phyloP scores from a whole-genome alignment of 441 rosid species.

The Hura crepitans region DNA sequence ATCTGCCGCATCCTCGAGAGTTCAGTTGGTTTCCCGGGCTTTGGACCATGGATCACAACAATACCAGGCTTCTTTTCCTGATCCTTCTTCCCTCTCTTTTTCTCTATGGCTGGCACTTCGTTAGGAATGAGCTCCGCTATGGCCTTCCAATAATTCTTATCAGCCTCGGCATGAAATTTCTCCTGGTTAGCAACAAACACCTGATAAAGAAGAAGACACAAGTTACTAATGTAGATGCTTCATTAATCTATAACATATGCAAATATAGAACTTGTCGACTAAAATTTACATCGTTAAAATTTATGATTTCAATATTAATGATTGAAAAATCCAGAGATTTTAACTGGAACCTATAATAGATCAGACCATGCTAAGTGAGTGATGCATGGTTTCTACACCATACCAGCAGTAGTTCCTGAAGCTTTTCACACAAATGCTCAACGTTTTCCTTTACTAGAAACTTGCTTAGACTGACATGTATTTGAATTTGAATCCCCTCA shows the following conservation, averaged over 20 bases:
- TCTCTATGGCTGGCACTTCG: conserved; percentile 68
- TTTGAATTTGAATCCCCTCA: background rate
- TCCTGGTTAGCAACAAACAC: conserved; percentile 47
- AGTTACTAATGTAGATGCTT: conserved; percentile 9
- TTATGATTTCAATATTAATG: too few species aligned
- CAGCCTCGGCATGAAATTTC: conserved; percentile 68
- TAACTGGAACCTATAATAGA: background rate
- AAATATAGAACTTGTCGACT: background rate
- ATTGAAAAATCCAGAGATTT: too few species aligned
- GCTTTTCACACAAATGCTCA: background rate
- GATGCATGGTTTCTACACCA: background rate
- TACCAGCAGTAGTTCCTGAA: background rate
- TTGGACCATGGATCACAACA: conserved; percentile 69
- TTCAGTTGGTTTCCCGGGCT: conserved; percentile 85
- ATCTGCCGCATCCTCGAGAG: conserved; percentile 79
- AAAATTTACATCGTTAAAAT: background rate
- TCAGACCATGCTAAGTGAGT: background rate
- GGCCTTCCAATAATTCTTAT: conserved; percentile 82
- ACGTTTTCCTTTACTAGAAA: background rate
- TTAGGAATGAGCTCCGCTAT: conserved; percentile 81
- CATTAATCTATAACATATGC: background rate
- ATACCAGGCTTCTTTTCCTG: conserved; percentile 58
- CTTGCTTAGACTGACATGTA: conserved; percentile 6
- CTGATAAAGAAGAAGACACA: conserved; percentile 32
- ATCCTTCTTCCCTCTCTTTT: conserved; percentile 65